These are phyloP conservation scores for Apophysomyces sp. DNA, from an alignment of 371 early-diverging fungal species.

Conservation along the genomic window DNA sequence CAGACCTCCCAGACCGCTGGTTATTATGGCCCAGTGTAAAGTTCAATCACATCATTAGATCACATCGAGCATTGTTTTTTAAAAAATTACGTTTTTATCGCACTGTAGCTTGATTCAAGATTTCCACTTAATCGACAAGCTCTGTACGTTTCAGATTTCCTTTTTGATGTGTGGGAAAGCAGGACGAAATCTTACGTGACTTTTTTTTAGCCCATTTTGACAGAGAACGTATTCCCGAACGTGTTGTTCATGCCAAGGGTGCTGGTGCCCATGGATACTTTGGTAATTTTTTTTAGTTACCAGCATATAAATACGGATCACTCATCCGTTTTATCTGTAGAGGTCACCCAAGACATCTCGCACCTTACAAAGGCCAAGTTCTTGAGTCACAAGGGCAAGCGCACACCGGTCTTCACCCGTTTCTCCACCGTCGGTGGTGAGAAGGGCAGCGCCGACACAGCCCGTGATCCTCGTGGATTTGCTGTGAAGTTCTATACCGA, in stretches of 20 bases:
- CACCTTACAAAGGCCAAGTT: conserved; percentile 76
- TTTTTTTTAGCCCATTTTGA: conserved; percentile 67
- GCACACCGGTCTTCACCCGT: conserved; percentile 75
- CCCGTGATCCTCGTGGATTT: conserved; percentile 80
- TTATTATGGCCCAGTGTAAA: conserved; percentile 35
- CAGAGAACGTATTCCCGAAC: conserved; percentile 81
- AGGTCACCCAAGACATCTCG: conserved; percentile 76
- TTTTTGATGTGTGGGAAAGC: too few species aligned
- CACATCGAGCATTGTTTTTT: neutral
- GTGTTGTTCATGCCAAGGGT: conserved; percentile 85
- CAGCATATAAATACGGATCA: too few species aligned
- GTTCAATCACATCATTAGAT: neutral
- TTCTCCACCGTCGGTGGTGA: conserved; percentile 86
- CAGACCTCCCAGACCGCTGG: conserved; percentile 67
- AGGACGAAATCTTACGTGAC: neutral
- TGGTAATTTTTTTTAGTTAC: conserved; percentile 44
- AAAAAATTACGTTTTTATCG: neutral
- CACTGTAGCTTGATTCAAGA: conserved; percentile 56
- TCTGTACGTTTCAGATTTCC: too few species aligned
- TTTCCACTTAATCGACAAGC: conserved; percentile 76
- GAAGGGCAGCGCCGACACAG: conserved; percentile 74
- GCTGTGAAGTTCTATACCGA: conserved; percentile 80
- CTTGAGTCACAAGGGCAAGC: conserved; percentile 69
- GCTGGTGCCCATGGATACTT: conserved; percentile 84
- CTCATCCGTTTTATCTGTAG: conserved; percentile 16